Conservation (phyloP, 2,329 filamentous ascomycete genomes). For the Stagonosporopsis chrysanthemi region DNA sequence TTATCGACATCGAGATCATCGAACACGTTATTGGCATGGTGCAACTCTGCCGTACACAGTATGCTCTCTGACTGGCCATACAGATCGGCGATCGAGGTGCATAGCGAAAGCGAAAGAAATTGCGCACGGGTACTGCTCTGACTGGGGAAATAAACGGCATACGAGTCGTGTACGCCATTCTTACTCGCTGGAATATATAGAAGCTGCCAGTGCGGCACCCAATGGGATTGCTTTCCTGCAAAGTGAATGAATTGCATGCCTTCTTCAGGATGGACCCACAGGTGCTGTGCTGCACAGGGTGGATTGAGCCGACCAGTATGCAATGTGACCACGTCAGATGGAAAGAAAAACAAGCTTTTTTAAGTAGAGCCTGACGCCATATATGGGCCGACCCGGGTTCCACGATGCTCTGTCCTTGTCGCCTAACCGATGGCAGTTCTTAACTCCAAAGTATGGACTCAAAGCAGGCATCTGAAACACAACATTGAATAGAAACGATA, state of each 20-base stretch:
- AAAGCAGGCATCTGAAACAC: neutral
- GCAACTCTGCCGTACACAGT: neutral
- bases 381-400: neutral
- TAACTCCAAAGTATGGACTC: neutral
- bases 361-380: neutral
- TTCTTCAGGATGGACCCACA: neutral
- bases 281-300: neutral
- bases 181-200: conserved; percentile 4
- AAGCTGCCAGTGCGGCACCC: neutral
- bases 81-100: conserved; percentile 15
- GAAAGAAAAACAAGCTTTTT: neutral
- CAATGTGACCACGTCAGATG: neutral
- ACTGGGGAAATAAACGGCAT: conserved; percentile 1
- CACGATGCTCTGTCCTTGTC: neutral
- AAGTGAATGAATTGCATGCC: neutral
- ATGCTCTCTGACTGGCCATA: conserved; percentile 4
- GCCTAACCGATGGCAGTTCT: neutral
- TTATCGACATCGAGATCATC: neutral
- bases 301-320: neutral
- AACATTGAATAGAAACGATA: neutral
- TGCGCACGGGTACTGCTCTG: conserved; percentile 5
- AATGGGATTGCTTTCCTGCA: neutral
- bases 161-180: conserved; percentile 4
- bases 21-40: neutral
- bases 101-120: conserved; percentile 13